Conservation (phyloP, 768 basidiomycete species). For the Podaxis rugospora region DNA sequence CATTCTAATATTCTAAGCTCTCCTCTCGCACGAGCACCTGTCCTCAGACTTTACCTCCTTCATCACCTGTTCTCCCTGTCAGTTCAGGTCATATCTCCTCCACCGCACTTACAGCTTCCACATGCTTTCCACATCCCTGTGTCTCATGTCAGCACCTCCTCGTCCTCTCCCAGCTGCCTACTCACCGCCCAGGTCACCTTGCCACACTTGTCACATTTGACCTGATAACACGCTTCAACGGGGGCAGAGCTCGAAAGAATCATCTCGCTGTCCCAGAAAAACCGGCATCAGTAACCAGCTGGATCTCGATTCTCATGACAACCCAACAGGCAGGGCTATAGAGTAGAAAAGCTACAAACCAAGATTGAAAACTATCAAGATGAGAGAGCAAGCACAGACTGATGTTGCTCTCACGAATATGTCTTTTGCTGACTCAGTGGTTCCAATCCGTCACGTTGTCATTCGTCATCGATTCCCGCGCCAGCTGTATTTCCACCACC, state of each 20-base stretch:
- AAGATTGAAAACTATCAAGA: background rate
- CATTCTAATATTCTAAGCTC: conserved; percentile 18
- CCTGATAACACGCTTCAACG: conserved; percentile 50
- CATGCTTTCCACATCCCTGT: conserved; percentile 71
- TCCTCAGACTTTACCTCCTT: conserved; percentile 41
- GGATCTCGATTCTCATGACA: background rate
- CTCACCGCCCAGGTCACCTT: conserved; percentile 72
- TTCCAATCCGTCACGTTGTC: background rate
- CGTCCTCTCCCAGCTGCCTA: conserved; percentile 11
- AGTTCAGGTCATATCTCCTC: background rate
- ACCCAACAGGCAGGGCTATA: background rate
- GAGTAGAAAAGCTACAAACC: background rate
- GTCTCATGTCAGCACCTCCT: conserved; percentile 5
- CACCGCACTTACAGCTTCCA: conserved; percentile 45
- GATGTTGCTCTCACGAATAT: background rate
- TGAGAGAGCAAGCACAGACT: background rate
- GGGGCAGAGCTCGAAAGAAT: conserved; percentile 23
- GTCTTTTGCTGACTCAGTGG: background rate
- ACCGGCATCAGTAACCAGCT: conserved; percentile 1
- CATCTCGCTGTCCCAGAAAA: background rate
- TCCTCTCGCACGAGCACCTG: conserved; percentile 33
- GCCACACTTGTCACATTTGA: conserved; percentile 56
- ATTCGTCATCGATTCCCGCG: background rate
- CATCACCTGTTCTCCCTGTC: conserved; percentile 37
- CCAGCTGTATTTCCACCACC: too few species aligned